A percentile compares a stretch with the other conserved stretches of the same genome.
phyloP scores from a whole-genome alignment of 139 green algal genomes.

The Chlamydomonas eustigma region DNA sequence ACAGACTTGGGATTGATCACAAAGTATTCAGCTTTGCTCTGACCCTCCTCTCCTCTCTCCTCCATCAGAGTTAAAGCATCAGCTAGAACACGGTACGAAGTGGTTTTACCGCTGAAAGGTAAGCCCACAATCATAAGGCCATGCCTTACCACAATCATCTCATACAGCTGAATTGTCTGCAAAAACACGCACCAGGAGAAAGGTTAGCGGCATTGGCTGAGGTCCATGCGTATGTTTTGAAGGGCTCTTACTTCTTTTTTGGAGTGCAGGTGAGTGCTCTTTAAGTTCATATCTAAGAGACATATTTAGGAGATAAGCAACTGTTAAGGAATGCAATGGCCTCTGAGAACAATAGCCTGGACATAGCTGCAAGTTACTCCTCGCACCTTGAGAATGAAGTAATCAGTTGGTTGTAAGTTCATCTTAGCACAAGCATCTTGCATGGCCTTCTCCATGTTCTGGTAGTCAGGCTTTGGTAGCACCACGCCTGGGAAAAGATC shows the following conservation, averaged over 20 bases:
- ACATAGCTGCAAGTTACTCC: too few species aligned
- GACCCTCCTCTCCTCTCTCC: slow-evolving; percentile 38
- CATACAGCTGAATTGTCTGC: slow-evolving; percentile 79
- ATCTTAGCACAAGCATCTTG: slow-evolving; percentile 44
- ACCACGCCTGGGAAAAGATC: slow-evolving; percentile 73
- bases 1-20: slow-evolving; percentile 80
- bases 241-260: neutral
- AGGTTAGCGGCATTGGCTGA: too few species aligned
- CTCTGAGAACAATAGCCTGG: too few species aligned
- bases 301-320: too few species aligned
- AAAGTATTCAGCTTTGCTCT: slow-evolving; percentile 41
- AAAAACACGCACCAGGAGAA: too few species aligned
- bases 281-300: too few species aligned
- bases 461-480: slow-evolving; percentile 57
- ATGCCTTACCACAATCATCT: slow-evolving; percentile 86
- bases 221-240: slow-evolving; percentile 21
- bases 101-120: slow-evolving; percentile 62
- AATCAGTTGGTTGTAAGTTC: slow-evolving; percentile 69
- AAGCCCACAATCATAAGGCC: slow-evolving; percentile 79
- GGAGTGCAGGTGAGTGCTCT: slow-evolving; percentile 26
- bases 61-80: slow-evolving; percentile 53
- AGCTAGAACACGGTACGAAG: slow-evolving; percentile 48
- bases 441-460: slow-evolving; percentile 48
- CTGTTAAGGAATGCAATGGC: too few species aligned
- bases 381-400: slow-evolving; percentile 67